Base-by-base conservation (phyloP, 1,284 basidiomycete species). In the Cryptococcus maquisensis region DNA sequence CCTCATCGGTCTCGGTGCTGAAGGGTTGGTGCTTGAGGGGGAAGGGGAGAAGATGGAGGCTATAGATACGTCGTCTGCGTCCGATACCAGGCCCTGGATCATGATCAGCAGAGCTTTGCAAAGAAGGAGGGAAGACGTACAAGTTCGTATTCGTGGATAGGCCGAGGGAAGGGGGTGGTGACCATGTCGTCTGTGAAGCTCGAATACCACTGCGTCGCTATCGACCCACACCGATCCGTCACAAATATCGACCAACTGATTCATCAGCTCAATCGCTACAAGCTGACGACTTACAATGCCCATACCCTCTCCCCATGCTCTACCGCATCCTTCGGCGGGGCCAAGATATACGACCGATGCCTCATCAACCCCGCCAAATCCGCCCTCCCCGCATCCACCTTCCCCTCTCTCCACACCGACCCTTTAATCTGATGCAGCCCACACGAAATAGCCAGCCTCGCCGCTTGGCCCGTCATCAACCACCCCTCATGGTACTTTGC, bases 221-320 rank as follows among this genome's bases (percentile, higher is more conserved):
- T 66, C 2, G 65, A 49, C 2, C 64, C 65, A 16, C 59, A 60
- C 28, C 69, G 53, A 46, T 73, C 71, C 4, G 62, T 56, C 12
- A 44, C 55, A 43, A 58, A 73, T 9, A 72, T 55, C 5, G 65
- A 55, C 69, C 70, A 73, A 56, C 71, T 73, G 39, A 4, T 35
- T 9, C n/a, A 4, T n/a, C 26, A 35, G 20, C 13, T 26, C 3
- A 44, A 21, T 41, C 38, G 9, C 5, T 5, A 3, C 18, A 10
- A n/a, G n/a, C 26, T 4, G 10, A 28, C 16, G 20, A 65, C 68
- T 68, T 43, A 73, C 68, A 74, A 72, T 15, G 66, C 61, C 60
- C 64, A 67, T 47, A 74, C 72, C n/a, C 72, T 49, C 53, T 72
- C 72, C 7, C 67, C 72, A 9, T 66, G 62, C 45, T 70, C 70